Conservation (phyloP, 805 yeast genomes). For the Helenozyma baotianmanensis region DNA sequence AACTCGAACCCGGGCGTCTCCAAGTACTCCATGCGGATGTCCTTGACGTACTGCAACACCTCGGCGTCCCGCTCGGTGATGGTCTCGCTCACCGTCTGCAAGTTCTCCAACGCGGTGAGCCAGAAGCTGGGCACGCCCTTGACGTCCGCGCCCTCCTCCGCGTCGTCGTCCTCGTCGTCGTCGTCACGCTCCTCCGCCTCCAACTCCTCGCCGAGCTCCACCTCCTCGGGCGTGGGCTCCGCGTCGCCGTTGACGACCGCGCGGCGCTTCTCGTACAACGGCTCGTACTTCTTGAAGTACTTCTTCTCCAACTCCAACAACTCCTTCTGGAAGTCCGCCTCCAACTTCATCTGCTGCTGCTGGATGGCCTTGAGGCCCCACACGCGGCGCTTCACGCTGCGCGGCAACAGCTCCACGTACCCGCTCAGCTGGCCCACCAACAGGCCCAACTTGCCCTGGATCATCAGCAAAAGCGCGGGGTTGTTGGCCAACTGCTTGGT, state of each 20-base stretch:
- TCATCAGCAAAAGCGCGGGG: conserved; percentile 80
- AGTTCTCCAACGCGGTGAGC: conserved; percentile 91
- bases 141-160: conserved; percentile 35
- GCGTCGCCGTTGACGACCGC: conserved; percentile 64
- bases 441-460: conserved; percentile 82
- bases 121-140: conserved; percentile 92
- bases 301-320: conserved; percentile 80
- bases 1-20: conserved; percentile 85
- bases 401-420: conserved; percentile 74
- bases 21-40: conserved; percentile 75
- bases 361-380: conserved; percentile 80
- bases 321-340: conserved; percentile 88
- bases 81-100: conserved; percentile 73
- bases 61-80: conserved; percentile 89
- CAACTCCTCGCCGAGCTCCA: conserved; percentile 71
- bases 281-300: conserved; percentile 66
- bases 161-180: conserved; percentile 39
- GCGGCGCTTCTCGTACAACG: conserved; percentile 70
- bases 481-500: conserved; percentile 58
- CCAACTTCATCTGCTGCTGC: conserved; percentile 72
- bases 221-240: conserved; percentile 77
- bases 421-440: conserved; percentile 86
- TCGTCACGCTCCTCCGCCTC: conserved; percentile 52
- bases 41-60: conserved; percentile 62
- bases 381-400: conserved; percentile 67